Evolutionary conservation across 768 basidiomycete genomes (phyloP).

Genomic region (Hebeloma cylindrosporum): DNA sequence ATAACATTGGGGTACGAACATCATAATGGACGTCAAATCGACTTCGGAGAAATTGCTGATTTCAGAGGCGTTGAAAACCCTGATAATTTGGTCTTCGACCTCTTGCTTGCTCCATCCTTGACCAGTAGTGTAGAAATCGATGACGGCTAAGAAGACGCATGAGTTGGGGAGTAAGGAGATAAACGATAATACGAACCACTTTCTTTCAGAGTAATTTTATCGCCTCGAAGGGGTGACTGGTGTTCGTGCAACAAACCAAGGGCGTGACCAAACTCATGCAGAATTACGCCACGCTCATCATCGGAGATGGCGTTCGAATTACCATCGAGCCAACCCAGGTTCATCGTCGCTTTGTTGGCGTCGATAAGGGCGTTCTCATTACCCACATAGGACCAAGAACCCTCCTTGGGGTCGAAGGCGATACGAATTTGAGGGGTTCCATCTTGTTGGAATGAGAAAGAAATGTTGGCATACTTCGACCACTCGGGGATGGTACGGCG

Average conservation of each 20-base stretch:
- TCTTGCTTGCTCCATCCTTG: slow-evolving; percentile 13
- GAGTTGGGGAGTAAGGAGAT: background rate
- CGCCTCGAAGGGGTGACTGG: slow-evolving; percentile 15
- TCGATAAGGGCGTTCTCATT: slow-evolving; percentile 5
- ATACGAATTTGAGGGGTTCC: slow-evolving; percentile 9
- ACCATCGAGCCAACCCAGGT: slow-evolving; percentile 15
- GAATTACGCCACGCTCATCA: slow-evolving; percentile 15
- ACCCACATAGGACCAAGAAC: slow-evolving; percentile 19
- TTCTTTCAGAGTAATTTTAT: slow-evolving; percentile 13
- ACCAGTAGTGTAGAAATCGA: slow-evolving; percentile 9
- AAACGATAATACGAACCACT: slow-evolving; percentile 4
- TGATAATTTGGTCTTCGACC: slow-evolving; percentile 13
- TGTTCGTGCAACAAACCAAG: slow-evolving; percentile 21
- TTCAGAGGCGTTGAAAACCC: slow-evolving; percentile 12
- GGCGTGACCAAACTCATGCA: slow-evolving; percentile 22
- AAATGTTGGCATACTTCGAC: slow-evolving; percentile 17
- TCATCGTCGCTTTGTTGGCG: slow-evolving; percentile 13
- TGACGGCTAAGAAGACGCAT: slow-evolving; percentile 5
- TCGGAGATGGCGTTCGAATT: background rate
- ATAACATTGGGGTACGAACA: slow-evolving; percentile 8
- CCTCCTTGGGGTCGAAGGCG: slow-evolving; percentile 5
- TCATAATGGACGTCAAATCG: slow-evolving; percentile 20
- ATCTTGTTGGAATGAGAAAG: slow-evolving; percentile 7
- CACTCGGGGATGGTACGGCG: slow-evolving; percentile 15
- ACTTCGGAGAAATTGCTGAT: slow-evolving; percentile 15